Conservation (phyloP, 176 grass and related monocot species). For the sorghum (Sorghum bicolor) region Sorghum_bicolor_NCBIv3 NC_012879.2:57988001-57988500, state of each 20-base stretch:
- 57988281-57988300: constrained; percentile 26
- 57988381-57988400: constrained; percentile 11
- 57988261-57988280: constrained; percentile 4
- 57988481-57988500: constrained; percentile 43
- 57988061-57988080: constrained; percentile 30
- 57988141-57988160: constrained; percentile 18
- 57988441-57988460: constrained; percentile 21
- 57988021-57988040: constrained; percentile 21
- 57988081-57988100: constrained; percentile 27
- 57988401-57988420: constrained; percentile 9
- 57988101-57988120: constrained; percentile 27
- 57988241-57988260: neutral
- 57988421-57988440: constrained; percentile 31
- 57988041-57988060: constrained; percentile 5
- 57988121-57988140: constrained; percentile 35
- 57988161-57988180: constrained; percentile 26
- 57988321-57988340: constrained; percentile 54
- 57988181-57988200: constrained; percentile 71
- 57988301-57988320: constrained; percentile 34
- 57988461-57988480: constrained; percentile 42
- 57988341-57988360: constrained; percentile 12
- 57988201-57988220: constrained; percentile 29
- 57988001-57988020: constrained; percentile 21
- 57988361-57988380: constrained; percentile 16
- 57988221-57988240: constrained; percentile 21